Evolutionary conservation across 2,329 filamentous ascomycete species (phyloP).

Genomic region (Cucurbitaria berberidis): DNA sequence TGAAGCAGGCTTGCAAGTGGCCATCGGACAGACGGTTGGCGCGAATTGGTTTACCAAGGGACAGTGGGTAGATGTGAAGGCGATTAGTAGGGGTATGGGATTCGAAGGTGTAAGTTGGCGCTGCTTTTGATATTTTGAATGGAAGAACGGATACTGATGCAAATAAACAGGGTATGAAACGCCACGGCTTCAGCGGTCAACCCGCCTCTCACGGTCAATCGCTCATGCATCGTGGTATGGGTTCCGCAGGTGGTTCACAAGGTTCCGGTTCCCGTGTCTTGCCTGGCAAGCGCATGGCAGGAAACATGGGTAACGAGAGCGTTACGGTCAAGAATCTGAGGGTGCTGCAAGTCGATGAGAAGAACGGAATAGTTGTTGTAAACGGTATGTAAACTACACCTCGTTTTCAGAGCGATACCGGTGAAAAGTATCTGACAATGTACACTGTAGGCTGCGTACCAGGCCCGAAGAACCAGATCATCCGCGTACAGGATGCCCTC

Average conservation of each 20-base stretch:
- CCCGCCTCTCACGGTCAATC: constrained; percentile 94
- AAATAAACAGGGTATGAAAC: constrained; percentile 80
- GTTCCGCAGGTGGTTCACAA: constrained; percentile 87
- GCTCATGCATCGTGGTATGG: constrained; percentile 89
- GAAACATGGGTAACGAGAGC: constrained; percentile 88
- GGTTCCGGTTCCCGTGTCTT: constrained; percentile 90
- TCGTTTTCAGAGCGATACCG: background rate
- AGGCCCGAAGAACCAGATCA: constrained; percentile 84
- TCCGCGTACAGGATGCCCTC: constrained; percentile 87
- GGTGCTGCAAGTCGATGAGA: constrained; percentile 84
- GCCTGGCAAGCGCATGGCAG: constrained; percentile 98
- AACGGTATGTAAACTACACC: constrained; percentile 63
- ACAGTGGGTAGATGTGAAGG: constrained; percentile 86
- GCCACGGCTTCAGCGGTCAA: constrained; percentile 87
- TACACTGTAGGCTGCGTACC: constrained; percentile 73
- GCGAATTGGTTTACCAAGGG: constrained; percentile 93
- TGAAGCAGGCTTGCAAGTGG: constrained; percentile 72
- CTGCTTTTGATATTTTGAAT: background rate
- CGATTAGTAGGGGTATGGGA: constrained; percentile 82
- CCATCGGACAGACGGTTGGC: constrained; percentile 74
- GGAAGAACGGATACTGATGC: constrained; percentile 7
- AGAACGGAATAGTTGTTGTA: constrained; percentile 86
- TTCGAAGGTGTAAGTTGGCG: constrained; percentile 74
- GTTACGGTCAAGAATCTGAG: constrained; percentile 91
- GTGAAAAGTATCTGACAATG: background rate